These are phyloP conservation scores for Nissolia schottii DNA, from an alignment of 306 rosid species.

Conservation along the genomic window DNA sequence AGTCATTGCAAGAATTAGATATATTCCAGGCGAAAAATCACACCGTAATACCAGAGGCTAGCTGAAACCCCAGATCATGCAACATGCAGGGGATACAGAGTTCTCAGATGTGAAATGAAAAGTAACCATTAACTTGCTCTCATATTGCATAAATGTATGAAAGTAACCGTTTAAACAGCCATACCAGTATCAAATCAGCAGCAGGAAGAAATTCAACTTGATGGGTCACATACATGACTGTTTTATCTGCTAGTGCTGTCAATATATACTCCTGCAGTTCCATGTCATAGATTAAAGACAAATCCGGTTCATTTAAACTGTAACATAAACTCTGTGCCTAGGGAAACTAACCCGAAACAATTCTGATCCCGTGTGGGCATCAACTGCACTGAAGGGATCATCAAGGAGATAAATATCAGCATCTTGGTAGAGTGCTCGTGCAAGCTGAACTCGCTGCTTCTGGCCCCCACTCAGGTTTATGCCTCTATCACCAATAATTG, in stretches of 20 bases:
- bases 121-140: conserved; percentile 7
- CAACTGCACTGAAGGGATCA: conserved; percentile 99
- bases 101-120: not conserved
- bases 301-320: conserved; percentile 25
- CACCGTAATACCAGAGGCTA: not conserved
- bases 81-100: conserved; percentile 4
- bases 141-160: conserved; percentile 20
- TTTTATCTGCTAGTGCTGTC: conserved; percentile 81
- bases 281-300: conserved; percentile 34
- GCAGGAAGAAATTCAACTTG: conserved; percentile 98
- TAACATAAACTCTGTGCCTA: conserved; percentile 12
- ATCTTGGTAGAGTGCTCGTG: conserved; percentile 97
- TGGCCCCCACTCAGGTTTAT: conserved; percentile 99
- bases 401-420: conserved; percentile 97
- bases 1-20: not conserved
- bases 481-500: conserved; percentile 98
- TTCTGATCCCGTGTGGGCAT: conserved; percentile 95
- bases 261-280: conserved; percentile 88
- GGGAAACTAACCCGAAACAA: conserved; percentile 47
- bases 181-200: conserved; percentile 92
- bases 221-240: conserved; percentile 92
- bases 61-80: not conserved
- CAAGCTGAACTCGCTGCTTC: conserved; percentile 99
- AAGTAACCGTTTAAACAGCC: conserved; percentile 21
- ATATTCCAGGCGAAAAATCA: not conserved